Base-by-base conservation (phyloP, 371 early-diverging fungal genomes). In the Lichtheimia corymbifera region DNA sequence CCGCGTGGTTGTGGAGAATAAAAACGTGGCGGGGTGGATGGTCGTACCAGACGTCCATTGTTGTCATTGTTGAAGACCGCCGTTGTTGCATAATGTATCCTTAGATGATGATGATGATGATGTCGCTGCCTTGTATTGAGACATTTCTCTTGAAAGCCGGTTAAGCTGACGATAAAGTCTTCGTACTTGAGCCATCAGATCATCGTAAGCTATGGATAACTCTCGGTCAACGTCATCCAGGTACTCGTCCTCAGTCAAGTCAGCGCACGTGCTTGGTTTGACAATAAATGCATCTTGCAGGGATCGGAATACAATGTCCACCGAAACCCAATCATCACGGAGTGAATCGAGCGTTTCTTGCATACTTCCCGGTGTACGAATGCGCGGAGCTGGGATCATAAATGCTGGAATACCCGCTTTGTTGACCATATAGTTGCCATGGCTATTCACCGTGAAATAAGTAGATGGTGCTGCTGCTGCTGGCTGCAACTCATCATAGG, bases 191-290 rank as follows among this genome's bases (percentile, higher is more conserved):
- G 70, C 62, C 59, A 61, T 61, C 12, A 69, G 27, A 20, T 69
- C 65, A 50, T 69, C 70, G 25, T 65, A 65, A 5, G 70, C 65
- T 52, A 69, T 62, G 41, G 65, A 61, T n/a, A 64, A 35, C 24
- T 69, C 70, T 6, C 62, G 59, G 20, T 69, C 70, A 13, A 65
- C 62, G 5, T 69, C 70, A 40, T 69, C 65, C 18, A 69, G 18
- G 30, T 67, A 44, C 52, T 70, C 66, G 20, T 70, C 71, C 5
- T 60, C 43, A 2, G 44, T 17, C 14, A 47, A 17, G 14, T 22
- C 18, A 47, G 47, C 47, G 11, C 35, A 35, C 35, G 35, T 35
- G 35, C 35, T 35, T 11, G 62, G 62, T 13, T 55, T 40, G 0
- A 62, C 56, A 2, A 56, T 45, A n/a, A 55, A 62, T 30, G 61